Base-by-base conservation (phyloP, 106 monocot genomes). In the Posidonia australis region DNA sequence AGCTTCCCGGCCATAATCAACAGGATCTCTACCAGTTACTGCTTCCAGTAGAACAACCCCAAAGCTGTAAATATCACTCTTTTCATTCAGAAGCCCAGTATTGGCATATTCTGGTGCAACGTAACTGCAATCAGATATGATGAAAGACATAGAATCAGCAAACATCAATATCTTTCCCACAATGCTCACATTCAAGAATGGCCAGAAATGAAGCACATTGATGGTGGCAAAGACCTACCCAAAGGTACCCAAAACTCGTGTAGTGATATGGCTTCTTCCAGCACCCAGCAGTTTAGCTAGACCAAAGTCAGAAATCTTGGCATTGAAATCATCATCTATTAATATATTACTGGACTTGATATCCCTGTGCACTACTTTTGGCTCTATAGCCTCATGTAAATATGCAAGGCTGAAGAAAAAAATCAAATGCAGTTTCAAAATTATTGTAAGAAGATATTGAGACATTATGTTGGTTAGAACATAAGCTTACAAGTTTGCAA, bases 91-190 rank as follows among this genome's bases (percentile, higher is more conserved):
- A 57, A 86, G 77, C 30, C 86, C 86, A 74, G 79, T 79, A 58
- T 77, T 86, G 29, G 86, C 86, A 75, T 86, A 86, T 62, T 86
- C 86, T 62, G 86, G 86, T 29, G 86, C 86, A 10, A 86, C 86
- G 75, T 86, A 86, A 36, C 86, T 86, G 56, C 54, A 77, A 68
- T 22, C 20, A 54, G 25, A 60, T 30, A 64, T 22, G 5, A 22
- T 9, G 10, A 62, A 32, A 21, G 10, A 62, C 2, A 36, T 36
- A 36, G 2, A 36, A 4, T 36, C 24, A 22, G 53, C 53, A 54
- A 22, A 13, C 19, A 22, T 9, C 53, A 54, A 13, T 19, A 4
- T 10, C 53, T 11, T 49, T 49, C 48, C 2, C n/a, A 49, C 2
- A 36, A 4, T 36, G 2, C 5, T 36, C 36, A 36, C 36, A 36